phyloP scores from a whole-genome alignment of 2,329 filamentous ascomycete genomes.

The Chalara sp. region DNA sequence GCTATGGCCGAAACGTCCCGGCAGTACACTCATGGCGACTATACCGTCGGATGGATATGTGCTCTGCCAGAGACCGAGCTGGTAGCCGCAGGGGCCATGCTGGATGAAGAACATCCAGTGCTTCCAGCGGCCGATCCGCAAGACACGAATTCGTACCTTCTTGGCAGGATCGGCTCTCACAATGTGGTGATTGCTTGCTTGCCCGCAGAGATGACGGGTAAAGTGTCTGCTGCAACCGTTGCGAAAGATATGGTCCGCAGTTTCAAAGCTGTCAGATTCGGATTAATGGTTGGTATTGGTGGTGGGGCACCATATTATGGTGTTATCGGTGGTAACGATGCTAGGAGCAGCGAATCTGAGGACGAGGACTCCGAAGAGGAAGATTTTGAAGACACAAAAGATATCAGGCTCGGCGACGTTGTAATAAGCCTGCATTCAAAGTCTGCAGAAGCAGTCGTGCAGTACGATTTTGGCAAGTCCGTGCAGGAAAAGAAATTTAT shows the following conservation, averaged over 20 bases:
- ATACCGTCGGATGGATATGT: slow-evolving; percentile 17
- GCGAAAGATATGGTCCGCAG: slow-evolving; percentile 11
- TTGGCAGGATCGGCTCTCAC: slow-evolving; percentile 13
- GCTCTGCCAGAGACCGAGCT: slow-evolving; percentile 10
- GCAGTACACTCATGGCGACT: neutral
- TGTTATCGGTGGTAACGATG: neutral
- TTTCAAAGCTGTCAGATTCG: slow-evolving; percentile 11
- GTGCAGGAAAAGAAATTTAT: too few relatives aligned
- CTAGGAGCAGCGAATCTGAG: too few relatives aligned
- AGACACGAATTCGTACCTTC: slow-evolving; percentile 12
- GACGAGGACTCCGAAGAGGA: too few relatives aligned
- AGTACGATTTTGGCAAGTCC: slow-evolving; percentile 19
- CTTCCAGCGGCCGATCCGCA: slow-evolving; percentile 3
- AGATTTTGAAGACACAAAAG: neutral
- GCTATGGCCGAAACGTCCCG: too few relatives aligned
- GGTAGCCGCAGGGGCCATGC: slow-evolving; percentile 8
- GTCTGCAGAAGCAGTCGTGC: slow-evolving; percentile 11
- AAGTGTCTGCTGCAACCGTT: slow-evolving; percentile 7
- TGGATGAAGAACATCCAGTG: slow-evolving; percentile 10
- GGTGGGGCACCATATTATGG: slow-evolving; percentile 7
- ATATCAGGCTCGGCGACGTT: slow-evolving; percentile 10
- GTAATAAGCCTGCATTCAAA: slow-evolving; percentile 12
- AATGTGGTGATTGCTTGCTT: slow-evolving; percentile 16
- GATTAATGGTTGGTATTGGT: slow-evolving; percentile 14
- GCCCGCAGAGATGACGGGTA: slow-evolving; percentile 11